Evolutionary conservation across 2,329 filamentous ascomycete species (phyloP), one percentile per base, ranked within the genome.

Genomic region (Colletotrichum sp.): DNA sequence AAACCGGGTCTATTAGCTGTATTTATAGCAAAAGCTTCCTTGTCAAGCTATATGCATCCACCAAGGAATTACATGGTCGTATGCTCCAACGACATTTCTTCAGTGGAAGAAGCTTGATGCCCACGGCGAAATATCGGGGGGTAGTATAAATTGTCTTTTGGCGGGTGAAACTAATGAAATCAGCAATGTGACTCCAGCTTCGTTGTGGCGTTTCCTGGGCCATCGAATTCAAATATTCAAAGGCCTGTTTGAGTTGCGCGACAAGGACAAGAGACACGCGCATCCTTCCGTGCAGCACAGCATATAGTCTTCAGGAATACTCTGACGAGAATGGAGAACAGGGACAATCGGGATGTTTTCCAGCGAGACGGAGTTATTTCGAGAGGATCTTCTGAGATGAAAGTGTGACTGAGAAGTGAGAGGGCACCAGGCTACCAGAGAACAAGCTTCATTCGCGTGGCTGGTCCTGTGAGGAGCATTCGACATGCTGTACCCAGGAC

Each of bases 1-100:
- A 22, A n/a, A 3, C 2, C 1, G 44, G 0, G 44, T 0, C 9
- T 48, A 2, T 22, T 22, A 0, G 0, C 44, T 48, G 44, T 22
- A 8, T 13, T 13, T 48, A 48, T 39, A 18, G 15, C 15, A 8
- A 8, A 44, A 5, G 8, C 8, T 18, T 18, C 4, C 4, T 44
- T 44, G 16, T 44, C 4, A 18, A 44, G 36, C 16, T 5, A 18
- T 6, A 44, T 18, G 1, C 4, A 18, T 18, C 5, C 36, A 18
- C 36, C 8, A 2, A 44, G 5, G 16, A 9, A 9, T 18, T 44
- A 3, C 16, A 18, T 9, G 1, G 4, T 8, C 16, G 18, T 18
- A 2, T 16, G 5, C 8, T 44, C 4, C 16, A 44, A 44, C 8
- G 16, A 5, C 4, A 18, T 44, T 10, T 44, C 36, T 44, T 8